Evolutionary conservation across 2,329 filamentous ascomycete species (phyloP).

Genomic region (Monilinia fructigena): DNA sequence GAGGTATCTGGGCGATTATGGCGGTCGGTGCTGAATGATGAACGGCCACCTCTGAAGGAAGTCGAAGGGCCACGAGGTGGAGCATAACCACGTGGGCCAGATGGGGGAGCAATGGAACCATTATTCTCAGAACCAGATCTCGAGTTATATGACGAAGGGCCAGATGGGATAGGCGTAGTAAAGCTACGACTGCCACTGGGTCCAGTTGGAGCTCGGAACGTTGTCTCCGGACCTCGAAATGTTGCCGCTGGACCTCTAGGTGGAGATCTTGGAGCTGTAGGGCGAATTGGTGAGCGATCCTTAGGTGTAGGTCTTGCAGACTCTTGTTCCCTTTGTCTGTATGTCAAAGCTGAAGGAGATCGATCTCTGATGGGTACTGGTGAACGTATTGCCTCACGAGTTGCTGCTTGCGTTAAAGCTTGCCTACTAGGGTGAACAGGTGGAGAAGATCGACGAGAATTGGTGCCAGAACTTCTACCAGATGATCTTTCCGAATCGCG

Average conservation of each 20-base stretch:
- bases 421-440: constrained; percentile 54
- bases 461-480: constrained; percentile 55
- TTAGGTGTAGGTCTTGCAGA: constrained; percentile 37
- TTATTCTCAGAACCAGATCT: constrained; percentile 31
- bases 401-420: constrained; percentile 42
- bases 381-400: constrained; percentile 36
- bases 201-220: constrained; percentile 39
- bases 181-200: constrained; percentile 38
- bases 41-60: constrained; percentile 37
- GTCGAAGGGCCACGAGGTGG: constrained; percentile 33
- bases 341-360: constrained; percentile 34
- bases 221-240: constrained; percentile 38
- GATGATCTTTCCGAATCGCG: constrained; percentile 50
- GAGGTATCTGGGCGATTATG: constrained; percentile 33
- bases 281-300: constrained; percentile 37
- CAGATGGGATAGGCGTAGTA: constrained; percentile 31
- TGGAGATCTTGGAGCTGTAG: constrained; percentile 37
- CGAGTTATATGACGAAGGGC: constrained; percentile 25
- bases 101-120: constrained; percentile 32
- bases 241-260: constrained; percentile 39
- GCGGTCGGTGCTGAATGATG: constrained; percentile 37
- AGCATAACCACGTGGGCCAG: constrained; percentile 40
- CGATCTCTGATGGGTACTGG: constrained; percentile 35
- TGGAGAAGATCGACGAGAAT: constrained; percentile 62
- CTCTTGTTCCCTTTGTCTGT: constrained; percentile 36